phyloP scores from a whole-genome alignment of 306 rosid species.

The Trichosanthes cucumerina region DNA sequence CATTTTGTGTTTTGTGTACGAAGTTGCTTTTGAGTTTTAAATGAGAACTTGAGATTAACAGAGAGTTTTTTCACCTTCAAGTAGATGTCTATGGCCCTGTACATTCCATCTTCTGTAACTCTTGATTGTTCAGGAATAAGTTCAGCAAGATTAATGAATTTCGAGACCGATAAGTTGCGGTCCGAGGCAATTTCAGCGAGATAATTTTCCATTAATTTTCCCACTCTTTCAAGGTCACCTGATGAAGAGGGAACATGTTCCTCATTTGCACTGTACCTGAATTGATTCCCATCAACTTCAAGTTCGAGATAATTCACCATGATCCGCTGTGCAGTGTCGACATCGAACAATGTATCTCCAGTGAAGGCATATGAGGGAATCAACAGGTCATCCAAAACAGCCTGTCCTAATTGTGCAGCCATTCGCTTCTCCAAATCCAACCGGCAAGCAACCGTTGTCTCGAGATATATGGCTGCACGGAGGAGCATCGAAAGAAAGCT shows the following conservation, averaged over 20 bases:
- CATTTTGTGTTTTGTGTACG: neutral
- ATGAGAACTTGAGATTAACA: neutral
- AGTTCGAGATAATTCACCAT: constrained; percentile 51
- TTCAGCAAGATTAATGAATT: constrained; percentile 60
- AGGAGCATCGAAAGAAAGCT: constrained; percentile 94
- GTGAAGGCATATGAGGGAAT: constrained; percentile 75
- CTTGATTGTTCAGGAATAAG: constrained; percentile 77
- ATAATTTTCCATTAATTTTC: constrained; percentile 74
- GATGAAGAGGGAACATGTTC: constrained; percentile 44
- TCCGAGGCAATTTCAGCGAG: constrained; percentile 83
- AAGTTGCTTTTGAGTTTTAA: neutral
- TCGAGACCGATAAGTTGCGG: constrained; percentile 51
- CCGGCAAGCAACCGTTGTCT: constrained; percentile 92
- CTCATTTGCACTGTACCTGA: constrained; percentile 25
- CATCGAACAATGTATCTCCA: constrained; percentile 78
- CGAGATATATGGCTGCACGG: constrained; percentile 60
- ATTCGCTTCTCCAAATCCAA: constrained; percentile 88
- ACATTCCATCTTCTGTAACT: constrained; percentile 82
- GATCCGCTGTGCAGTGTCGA: constrained; percentile 72
- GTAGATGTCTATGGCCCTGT: constrained; percentile 84
- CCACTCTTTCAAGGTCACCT: constrained; percentile 51
- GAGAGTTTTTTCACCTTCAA: constrained; percentile 48
- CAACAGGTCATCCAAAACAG: constrained; percentile 81
- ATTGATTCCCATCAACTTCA: constrained; percentile 27
- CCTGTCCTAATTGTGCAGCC: constrained; percentile 63